Conservation (phyloP, 169 alveolate species). For the Cyclospora cayetanensis region DNA sequence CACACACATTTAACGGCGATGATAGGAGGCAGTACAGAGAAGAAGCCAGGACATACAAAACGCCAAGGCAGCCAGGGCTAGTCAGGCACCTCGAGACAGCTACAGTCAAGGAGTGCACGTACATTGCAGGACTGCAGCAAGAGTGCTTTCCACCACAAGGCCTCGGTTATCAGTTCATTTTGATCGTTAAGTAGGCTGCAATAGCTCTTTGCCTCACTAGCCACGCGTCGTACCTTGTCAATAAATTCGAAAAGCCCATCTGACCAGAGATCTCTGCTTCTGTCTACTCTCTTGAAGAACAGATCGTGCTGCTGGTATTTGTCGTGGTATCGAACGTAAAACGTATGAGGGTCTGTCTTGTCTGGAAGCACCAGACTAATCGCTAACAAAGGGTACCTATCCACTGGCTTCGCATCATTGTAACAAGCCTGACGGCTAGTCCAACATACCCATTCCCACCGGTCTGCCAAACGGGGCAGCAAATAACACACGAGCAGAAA, state of each 20-base stretch:
- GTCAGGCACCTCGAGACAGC: too few species aligned
- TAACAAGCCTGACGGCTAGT: neutral
- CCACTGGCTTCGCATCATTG: conserved; percentile 77
- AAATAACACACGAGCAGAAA: neutral
- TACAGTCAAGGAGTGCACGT: too few species aligned
- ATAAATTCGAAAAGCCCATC: conserved; percentile 85
- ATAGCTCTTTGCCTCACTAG: too few species aligned
- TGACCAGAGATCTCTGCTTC: conserved; percentile 85
- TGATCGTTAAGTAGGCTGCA: too few species aligned
- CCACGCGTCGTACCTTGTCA: too few species aligned
- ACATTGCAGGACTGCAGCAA: too few species aligned
- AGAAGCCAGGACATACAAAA: too few species aligned
- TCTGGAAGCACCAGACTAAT: conserved; percentile 84
- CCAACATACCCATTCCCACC: conserved; percentile 67
- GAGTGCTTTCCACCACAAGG: too few species aligned
- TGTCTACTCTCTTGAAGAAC: conserved; percentile 80
- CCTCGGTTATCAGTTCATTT: too few species aligned
- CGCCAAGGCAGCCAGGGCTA: too few species aligned
- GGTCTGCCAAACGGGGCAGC: conserved; percentile 46
- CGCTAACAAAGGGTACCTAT: conserved; percentile 80
- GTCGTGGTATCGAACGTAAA: conserved; percentile 84
- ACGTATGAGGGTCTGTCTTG: conserved; percentile 74
- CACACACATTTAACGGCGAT: too few species aligned
- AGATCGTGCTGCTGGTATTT: conserved; percentile 79
- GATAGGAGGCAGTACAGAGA: too few species aligned